Base-by-base conservation (phyloP, 768 basidiomycete species). In the Xerocomellus amylosporus region DNA sequence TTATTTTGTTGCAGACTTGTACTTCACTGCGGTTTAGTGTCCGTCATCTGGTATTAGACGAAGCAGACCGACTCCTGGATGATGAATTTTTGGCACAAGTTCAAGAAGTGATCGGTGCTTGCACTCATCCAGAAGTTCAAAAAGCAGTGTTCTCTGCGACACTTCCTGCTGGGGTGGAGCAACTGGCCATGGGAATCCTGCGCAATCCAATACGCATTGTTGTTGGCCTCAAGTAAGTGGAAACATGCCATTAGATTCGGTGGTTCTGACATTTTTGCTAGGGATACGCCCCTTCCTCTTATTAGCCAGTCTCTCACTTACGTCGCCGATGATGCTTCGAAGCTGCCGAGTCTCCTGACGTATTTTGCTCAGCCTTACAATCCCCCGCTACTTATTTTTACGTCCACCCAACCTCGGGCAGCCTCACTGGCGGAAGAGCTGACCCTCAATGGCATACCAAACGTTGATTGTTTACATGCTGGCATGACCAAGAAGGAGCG, bases 141-240 rank as follows among this genome's bases (percentile, higher is more conserved):
- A 97, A 93, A 63, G 88, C 89, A 2, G 85, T 98, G 19, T 93
- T 98, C 70, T 94, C 92, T 62, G 97, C 97, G 1, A 99, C 97
- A 0, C 82, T 99, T 41, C 96, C 96, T 17, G 86, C 90, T 12
- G 83, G 85, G 10, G 87, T 83, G 1, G 97, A 99, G 70, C 90
- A 87, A 64, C 74, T 93, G 26, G 93, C 93, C 0, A 85, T 93
- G 82, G 79, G 79, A 22, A 89, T 95, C 79, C 77, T 98, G 31
- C 78, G 77, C 6, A 84, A 96, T 64, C 92, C 93, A 5, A 86
- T 98, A 48, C 85, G 97, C 10, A 84, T 98, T 12, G 92, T 98
- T n/a, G 94, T 98, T 28, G 97, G 97, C 34, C 75, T 96, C 45
- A 99, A 98, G 95, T 95, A 57, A 60, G 91, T 62, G 43, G 15